Evolutionary conservation across 768 basidiomycete genomes (phyloP).

Genomic region (Dendrothele bispora): DNA sequence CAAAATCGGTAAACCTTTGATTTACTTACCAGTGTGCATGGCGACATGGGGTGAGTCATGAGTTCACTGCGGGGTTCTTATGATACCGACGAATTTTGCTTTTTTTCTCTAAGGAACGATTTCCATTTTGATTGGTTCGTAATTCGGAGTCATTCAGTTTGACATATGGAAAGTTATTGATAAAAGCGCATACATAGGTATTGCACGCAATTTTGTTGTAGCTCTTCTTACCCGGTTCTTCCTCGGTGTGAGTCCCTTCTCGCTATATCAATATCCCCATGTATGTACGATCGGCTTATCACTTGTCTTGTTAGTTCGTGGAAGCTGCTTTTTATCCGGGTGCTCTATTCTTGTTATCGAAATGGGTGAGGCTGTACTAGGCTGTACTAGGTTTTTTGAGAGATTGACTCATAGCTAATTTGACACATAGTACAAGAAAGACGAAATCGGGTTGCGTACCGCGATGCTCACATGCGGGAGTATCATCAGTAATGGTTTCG

Average conservation of each 20-base stretch:
- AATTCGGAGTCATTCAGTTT: too few species aligned
- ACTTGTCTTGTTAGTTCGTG: too few species aligned
- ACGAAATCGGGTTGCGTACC: conserved; percentile 36
- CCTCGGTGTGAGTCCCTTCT: conserved; percentile 3
- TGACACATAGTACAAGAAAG: conserved; percentile 50
- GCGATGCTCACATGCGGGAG: conserved; percentile 50
- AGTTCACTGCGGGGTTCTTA: conserved; percentile 7
- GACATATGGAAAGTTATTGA: neutral
- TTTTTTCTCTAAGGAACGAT: conserved; percentile 1
- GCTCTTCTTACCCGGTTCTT: conserved; percentile 45
- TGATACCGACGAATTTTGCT: neutral
- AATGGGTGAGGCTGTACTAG: conserved; percentile 7
- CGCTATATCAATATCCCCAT: too few species aligned
- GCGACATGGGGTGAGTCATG: conserved; percentile 20
- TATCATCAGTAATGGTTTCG: conserved; percentile 57
- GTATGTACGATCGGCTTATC: neutral
- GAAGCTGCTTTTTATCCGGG: conserved; percentile 46
- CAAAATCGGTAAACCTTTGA: conserved; percentile 63
- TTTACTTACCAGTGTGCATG: conserved; percentile 71
- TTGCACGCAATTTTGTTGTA: conserved; percentile 14
- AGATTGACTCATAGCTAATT: conserved; percentile 17
- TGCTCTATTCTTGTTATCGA: conserved; percentile 31
- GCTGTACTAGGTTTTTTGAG: neutral
- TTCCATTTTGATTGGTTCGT: conserved; percentile 1
- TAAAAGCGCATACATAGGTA: neutral